A percentile compares a stretch with the other conserved stretches of the same genome.
Evolutionary conservation across 768 basidiomycete genomes (phyloP).

Genomic region (Trametes cinnabarina): DNA sequence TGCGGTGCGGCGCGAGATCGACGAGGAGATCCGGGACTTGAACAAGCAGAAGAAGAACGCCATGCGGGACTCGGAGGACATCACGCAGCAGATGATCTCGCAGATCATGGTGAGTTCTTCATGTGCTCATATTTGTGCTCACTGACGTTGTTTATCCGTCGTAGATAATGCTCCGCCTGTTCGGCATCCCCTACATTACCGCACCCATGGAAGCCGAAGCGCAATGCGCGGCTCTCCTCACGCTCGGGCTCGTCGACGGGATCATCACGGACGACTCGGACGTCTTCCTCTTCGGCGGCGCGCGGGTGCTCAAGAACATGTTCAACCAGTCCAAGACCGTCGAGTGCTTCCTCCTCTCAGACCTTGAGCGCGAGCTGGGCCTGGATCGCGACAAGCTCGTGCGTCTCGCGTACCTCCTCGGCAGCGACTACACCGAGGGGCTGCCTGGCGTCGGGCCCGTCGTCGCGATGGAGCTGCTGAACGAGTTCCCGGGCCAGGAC

Average conservation of each 20-base stretch:
- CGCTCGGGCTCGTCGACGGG: slow-evolving; percentile 86
- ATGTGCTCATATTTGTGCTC: slow-evolving; percentile 5
- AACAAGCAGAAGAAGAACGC: slow-evolving; percentile 84
- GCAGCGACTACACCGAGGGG: slow-evolving; percentile 96
- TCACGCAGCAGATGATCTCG: slow-evolving; percentile 91
- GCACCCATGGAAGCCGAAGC: slow-evolving; percentile 99
- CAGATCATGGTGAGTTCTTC: slow-evolving; percentile 74
- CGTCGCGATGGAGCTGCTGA: slow-evolving; percentile 91
- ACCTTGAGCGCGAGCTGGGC: slow-evolving; percentile 84
- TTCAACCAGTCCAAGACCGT: slow-evolving; percentile 99
- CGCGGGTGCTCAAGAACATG: slow-evolving; percentile 98
- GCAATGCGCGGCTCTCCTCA: slow-evolving; percentile 90
- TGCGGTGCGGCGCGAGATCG: slow-evolving; percentile 81
- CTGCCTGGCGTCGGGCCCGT: slow-evolving; percentile 92
- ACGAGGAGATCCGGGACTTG: slow-evolving; percentile 81
- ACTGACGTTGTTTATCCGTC: background rate
- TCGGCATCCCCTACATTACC: slow-evolving; percentile 97
- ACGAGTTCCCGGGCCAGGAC: slow-evolving; percentile 86
- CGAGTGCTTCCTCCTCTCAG: slow-evolving; percentile 86
- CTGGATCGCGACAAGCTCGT: slow-evolving; percentile 84
- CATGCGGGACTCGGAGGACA: slow-evolving; percentile 91
- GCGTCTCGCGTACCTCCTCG: slow-evolving; percentile 88
- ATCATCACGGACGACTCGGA: slow-evolving; percentile 99
- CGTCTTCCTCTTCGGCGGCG: slow-evolving; percentile 95
- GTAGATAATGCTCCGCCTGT: slow-evolving; percentile 86